Evolutionary conservation across 106 monocot species (phyloP), one percentile per base, ranked within the genome.

Genomic region (Dendrobium nobile): DNA sequence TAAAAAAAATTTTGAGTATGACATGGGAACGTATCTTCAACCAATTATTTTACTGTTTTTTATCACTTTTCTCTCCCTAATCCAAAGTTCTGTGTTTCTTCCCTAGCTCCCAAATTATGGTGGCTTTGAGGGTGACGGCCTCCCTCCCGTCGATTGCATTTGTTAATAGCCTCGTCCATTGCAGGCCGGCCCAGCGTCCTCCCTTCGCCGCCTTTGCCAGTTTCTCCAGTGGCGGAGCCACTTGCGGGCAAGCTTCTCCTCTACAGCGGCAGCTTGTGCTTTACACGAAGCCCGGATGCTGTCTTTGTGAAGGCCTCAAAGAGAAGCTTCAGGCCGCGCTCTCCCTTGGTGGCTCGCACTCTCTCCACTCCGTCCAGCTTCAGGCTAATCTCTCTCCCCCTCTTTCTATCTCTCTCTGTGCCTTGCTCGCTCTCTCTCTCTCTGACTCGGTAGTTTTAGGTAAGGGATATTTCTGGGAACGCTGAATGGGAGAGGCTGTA

Each of bases 291-390:
- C 93, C 88, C 11, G 91, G 93, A 6, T 95, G 99, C 85, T 99
- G 99, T 86, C 93, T 95, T 77, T 99, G 95, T 87, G 99, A 95
- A 31, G 95, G 93, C 47, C 90, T 99, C 73, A 95, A 99, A 82
- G 93, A 95, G 88, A 99, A 99, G 87, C 99, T 99, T 82, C 67
- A 87, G 9, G 86, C 83, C 17, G 95, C 99, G 27, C 81, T 92
- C 82, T 90, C 91, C 51, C 87, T 93, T 55, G 86, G 47, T 64
- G 92, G 89, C 1, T 75, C 83, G 4, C 75, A 87, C 18, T 88
- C 94, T 54, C 92, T 97, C 72, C 72, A 78, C 40, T 83, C 84
- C 65, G 84, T 96, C 81, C 81, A 90, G 24, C 87, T 97, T 56
- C 90, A 92, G 87, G 95, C 75, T 42, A 33, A n/a, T n/a, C 41